phyloP scores from a whole-genome alignment of 441 rosid species.

The Biscutella laevigata region DNA sequence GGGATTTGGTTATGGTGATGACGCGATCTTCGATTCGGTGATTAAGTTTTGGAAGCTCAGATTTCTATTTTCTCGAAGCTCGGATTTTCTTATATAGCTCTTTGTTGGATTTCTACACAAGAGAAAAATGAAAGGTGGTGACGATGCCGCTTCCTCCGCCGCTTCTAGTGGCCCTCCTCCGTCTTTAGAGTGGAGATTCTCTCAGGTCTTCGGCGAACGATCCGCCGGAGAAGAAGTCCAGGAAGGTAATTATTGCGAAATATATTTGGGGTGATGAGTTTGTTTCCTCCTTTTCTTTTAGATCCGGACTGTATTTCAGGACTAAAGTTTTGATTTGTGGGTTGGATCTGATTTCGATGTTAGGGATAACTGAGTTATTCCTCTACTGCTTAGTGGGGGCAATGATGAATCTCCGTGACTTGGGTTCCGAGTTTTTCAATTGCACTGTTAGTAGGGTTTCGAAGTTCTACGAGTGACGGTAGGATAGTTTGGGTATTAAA shows the following conservation, averaged over 20 bases:
- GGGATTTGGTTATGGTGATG: slow-evolving; percentile 17
- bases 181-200: slow-evolving; percentile 64
- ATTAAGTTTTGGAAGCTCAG: slow-evolving; percentile 27
- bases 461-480: background rate
- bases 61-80: slow-evolving; percentile 24
- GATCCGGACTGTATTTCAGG: slow-evolving; percentile 22
- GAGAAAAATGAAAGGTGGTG: slow-evolving; percentile 56
- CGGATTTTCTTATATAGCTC: background rate
- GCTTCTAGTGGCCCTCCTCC: slow-evolving; percentile 47
- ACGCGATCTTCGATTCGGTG: slow-evolving; percentile 26
- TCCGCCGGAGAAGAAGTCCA: slow-evolving; percentile 69
- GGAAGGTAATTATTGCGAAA: slow-evolving; percentile 36
- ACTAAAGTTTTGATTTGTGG: slow-evolving; percentile 23
- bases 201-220: slow-evolving; percentile 73
- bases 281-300: background rate
- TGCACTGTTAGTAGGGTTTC: slow-evolving; percentile 21
- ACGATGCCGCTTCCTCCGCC: slow-evolving; percentile 42
- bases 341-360: slow-evolving; percentile 29
- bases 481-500: background rate
- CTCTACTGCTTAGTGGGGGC: slow-evolving; percentile 8
- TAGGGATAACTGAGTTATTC: slow-evolving; percentile 7
- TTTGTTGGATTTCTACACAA: slow-evolving; percentile 7
- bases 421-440: too few species aligned
- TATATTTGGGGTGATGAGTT: slow-evolving; percentile 7
- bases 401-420: slow-evolving; percentile 10